phyloP scores from a whole-genome alignment of 768 basidiomycete species.

The Boletus bicolor region DNA sequence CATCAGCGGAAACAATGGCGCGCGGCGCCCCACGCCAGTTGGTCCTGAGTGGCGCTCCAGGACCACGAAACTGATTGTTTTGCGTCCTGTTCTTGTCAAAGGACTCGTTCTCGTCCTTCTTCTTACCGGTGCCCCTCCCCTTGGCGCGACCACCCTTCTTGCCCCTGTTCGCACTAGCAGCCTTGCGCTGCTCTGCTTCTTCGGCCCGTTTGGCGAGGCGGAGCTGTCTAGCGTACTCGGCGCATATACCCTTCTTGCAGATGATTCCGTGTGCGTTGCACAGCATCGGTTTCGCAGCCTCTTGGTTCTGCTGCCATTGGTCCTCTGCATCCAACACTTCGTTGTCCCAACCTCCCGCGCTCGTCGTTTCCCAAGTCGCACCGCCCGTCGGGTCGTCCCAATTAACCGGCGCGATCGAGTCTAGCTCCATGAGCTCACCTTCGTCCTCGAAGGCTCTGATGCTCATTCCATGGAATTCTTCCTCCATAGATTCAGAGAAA shows the following conservation, averaged over 20 bases:
- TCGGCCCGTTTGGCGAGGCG: constrained; percentile 17
- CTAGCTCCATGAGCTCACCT: constrained; percentile 17
- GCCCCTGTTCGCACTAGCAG: constrained; percentile 11
- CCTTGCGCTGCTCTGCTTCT: constrained; percentile 18
- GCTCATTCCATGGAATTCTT: constrained; percentile 27
- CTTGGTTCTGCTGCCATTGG: constrained; percentile 17
- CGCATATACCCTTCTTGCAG: constrained; percentile 38
- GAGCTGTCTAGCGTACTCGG: constrained; percentile 29
- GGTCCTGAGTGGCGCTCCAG: constrained; percentile 30
- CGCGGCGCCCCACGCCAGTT: constrained; percentile 31
- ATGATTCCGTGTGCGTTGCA: constrained; percentile 34
- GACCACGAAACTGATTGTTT: constrained; percentile 25
- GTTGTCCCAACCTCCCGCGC: constrained; percentile 11
- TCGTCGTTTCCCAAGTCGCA: constrained; percentile 3
- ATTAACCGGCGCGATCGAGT: constrained; percentile 23
- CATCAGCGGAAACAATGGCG: constrained; percentile 23
- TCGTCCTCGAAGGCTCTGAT: constrained; percentile 16
- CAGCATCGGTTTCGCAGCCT: constrained; percentile 8
- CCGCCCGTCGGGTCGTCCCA: constrained; percentile 12
- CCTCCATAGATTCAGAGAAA: constrained; percentile 28
- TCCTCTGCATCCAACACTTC: constrained; percentile 21
- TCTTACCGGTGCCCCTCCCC: constrained; percentile 10
- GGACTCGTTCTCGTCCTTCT: background rate
- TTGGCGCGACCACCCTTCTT: constrained; percentile 22
- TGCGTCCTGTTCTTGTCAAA: background rate